Conservation (phyloP, 1,284 basidiomycete genomes). For the Irpex lacteus region DNA sequence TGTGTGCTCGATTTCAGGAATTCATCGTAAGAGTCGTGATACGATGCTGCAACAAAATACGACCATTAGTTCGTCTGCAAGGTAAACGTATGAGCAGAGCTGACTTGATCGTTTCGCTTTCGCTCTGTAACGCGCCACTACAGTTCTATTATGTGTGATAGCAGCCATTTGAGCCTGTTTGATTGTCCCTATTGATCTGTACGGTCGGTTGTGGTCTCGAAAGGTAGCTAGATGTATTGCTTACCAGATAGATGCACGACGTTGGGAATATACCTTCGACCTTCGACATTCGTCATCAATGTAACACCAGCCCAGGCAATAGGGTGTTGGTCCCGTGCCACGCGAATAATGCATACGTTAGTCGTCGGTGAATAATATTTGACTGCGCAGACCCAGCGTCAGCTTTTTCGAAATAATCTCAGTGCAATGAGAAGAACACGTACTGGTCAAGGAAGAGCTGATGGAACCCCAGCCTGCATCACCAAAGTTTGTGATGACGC, state of each 20-base stretch:
- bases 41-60: conserved; percentile 34
- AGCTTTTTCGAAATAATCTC: not conserved
- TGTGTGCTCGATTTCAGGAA: conserved; percentile 53
- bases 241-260: conserved; percentile 75
- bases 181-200: too few species aligned
- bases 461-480: conserved; percentile 80
- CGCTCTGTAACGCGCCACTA: conserved; percentile 62
- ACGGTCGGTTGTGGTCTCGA: too few species aligned
- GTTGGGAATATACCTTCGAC: conserved; percentile 57
- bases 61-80: conserved; percentile 5
- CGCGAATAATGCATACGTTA: conserved; percentile 74
- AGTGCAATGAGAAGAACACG: conserved; percentile 13
- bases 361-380: conserved; percentile 82
- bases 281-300: conserved; percentile 58
- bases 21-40: conserved; percentile 56
- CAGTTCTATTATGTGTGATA: conserved; percentile 65
- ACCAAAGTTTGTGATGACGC: conserved; percentile 71
- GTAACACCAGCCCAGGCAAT: conserved; percentile 75
- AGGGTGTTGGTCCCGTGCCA: conserved; percentile 70
- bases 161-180: conserved; percentile 76
- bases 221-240: too few species aligned
- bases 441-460: conserved; percentile 63
- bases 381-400: conserved; percentile 43
- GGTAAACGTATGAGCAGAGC: conserved; percentile 23
- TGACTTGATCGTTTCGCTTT: conserved; percentile 50